A percentile compares a stretch with the other conserved stretches of the same genome.
Conservation (phyloP, 805 yeast genomes). For the Starmerella etchellsii region DNA sequence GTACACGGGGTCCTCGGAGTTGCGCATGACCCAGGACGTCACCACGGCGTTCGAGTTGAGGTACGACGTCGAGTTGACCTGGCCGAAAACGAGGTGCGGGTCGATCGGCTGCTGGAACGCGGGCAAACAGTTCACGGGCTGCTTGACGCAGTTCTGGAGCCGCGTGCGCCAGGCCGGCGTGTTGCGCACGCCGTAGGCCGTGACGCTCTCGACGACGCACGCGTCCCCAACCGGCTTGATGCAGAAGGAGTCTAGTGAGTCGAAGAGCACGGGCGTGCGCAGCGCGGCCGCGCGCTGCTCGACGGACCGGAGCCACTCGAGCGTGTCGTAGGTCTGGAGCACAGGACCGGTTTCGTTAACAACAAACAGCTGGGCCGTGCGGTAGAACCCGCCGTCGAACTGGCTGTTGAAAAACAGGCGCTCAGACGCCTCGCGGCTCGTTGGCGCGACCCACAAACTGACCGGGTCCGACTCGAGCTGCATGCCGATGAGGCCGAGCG, state of each 20-base stretch:
- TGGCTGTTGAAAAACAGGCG: constrained; percentile 56
- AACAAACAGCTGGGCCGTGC: constrained; percentile 73
- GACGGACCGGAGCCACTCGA: constrained; percentile 82
- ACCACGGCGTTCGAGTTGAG: constrained; percentile 59
- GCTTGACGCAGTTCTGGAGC: constrained; percentile 48
- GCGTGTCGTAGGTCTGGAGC: constrained; percentile 45
- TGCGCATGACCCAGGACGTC: constrained; percentile 57
- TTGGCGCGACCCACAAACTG: constrained; percentile 78
- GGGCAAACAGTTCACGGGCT: constrained; percentile 86
- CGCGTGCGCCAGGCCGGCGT: constrained; percentile 46
- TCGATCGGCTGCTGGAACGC: constrained; percentile 81
- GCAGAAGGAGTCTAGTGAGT: constrained; percentile 53
- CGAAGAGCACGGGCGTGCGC: constrained; percentile 21
- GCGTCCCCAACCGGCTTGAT: constrained; percentile 63
- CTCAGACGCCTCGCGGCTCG: constrained; percentile 55
- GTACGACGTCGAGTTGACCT: constrained; percentile 22
- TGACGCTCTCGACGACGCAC: constrained; percentile 76
- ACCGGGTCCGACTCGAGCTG: constrained; percentile 68
- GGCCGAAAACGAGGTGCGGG: constrained; percentile 56
- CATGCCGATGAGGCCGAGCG: constrained; percentile 40
- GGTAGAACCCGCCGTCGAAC: constrained; percentile 76
- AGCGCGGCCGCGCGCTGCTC: constrained; percentile 42
- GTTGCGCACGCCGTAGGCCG: constrained; percentile 64
- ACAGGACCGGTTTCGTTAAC: constrained; percentile 58
- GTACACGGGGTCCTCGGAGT: constrained; percentile 29